phyloP scores from a whole-genome alignment of 305 asterid species.

The Solanum aculeatissimum region DNA sequence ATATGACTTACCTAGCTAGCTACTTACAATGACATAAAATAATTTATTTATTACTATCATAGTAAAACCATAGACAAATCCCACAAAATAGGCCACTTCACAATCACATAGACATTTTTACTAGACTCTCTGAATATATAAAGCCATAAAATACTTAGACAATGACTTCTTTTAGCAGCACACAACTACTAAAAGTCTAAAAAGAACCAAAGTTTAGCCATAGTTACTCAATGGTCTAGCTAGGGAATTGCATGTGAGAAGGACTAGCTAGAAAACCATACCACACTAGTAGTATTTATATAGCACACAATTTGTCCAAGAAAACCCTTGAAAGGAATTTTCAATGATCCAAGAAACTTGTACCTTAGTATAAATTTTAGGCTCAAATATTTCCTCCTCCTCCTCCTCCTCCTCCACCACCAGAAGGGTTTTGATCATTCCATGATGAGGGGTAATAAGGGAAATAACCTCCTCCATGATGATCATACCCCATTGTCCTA shows the following conservation, averaged over 20 bases:
- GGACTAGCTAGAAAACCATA: slow-evolving; percentile 13
- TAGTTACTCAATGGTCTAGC: slow-evolving; percentile 11
- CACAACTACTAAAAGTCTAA: slow-evolving; percentile 14
- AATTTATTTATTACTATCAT: not conserved
- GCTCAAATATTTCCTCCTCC: slow-evolving; percentile 19
- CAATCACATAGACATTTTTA: not conserved
- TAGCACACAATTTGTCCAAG: not conserved
- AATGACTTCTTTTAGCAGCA: not conserved
- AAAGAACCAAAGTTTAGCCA: slow-evolving; percentile 12
- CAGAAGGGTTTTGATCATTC: slow-evolving; percentile 24
- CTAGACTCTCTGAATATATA: slow-evolving; percentile 1
- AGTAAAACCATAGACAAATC: not conserved
- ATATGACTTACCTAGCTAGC: too few relatives aligned
- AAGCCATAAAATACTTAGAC: not conserved
- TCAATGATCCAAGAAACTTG: not conserved
- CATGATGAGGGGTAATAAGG: slow-evolving; percentile 33
- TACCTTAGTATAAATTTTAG: slow-evolving; percentile 2
- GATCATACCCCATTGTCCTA: slow-evolving; percentile 8
- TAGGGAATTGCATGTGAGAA: not conserved
- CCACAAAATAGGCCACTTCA: not conserved
- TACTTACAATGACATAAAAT: not conserved
- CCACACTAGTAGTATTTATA: slow-evolving; percentile 2
- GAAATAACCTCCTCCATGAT: not conserved
- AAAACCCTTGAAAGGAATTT: slow-evolving; percentile 27
- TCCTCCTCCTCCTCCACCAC: slow-evolving; percentile 21